phyloP scores from a whole-genome alignment of 2,329 filamentous ascomycete species.

The Stagonosporopsis cucurbitacearum region DNA sequence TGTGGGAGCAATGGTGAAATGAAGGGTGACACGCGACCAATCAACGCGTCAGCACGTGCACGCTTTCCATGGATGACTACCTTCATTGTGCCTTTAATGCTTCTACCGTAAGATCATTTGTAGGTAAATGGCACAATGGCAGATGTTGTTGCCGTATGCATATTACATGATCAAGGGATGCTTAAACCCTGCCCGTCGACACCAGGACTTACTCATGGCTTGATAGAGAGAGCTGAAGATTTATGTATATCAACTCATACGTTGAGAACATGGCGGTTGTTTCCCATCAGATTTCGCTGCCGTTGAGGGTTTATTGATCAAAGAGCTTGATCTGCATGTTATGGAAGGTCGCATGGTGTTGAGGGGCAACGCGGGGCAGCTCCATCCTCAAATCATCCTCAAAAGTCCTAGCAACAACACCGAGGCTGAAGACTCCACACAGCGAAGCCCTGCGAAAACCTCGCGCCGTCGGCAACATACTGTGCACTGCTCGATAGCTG shows the following conservation, averaged over 20 bases:
- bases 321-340: background rate
- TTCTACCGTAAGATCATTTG: background rate
- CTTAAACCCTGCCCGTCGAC: background rate
- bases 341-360: slow-evolving; percentile 7
- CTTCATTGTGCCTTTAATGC: background rate
- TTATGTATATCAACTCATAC: background rate
- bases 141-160: background rate
- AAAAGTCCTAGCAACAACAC: slow-evolving; percentile 4
- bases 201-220: background rate
- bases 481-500: background rate
- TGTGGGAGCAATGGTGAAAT: slow-evolving; percentile 8
- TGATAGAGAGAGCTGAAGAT: background rate
- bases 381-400: slow-evolving; percentile 1
- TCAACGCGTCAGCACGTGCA: slow-evolving; percentile 20
- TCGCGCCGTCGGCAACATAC: background rate
- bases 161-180: background rate
- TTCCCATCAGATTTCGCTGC: background rate
- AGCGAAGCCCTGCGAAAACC: background rate
- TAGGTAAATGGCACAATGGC: background rate
- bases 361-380: slow-evolving; percentile 17
- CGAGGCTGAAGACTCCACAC: background rate
- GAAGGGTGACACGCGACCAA: slow-evolving; percentile 16
- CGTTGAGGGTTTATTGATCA: background rate
- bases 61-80: background rate
- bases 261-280: background rate